These are phyloP conservation scores for Coniochaeta hoffmannii DNA, from an alignment of 2,329 filamentous ascomycete genomes.

Conservation along the genomic window DNA sequence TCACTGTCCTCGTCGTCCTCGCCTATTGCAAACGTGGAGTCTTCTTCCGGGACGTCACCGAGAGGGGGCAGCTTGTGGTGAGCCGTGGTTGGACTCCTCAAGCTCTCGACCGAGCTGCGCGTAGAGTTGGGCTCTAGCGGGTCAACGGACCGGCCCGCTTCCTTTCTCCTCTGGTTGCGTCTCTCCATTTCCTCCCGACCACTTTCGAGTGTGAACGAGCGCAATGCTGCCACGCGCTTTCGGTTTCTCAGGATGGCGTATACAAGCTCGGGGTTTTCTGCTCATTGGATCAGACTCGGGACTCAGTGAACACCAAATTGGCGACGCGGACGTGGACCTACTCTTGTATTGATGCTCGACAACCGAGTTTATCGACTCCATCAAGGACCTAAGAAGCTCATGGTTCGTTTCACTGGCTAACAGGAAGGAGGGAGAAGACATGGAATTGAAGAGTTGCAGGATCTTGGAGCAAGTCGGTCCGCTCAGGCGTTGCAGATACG, in stretches of 20 bases:
- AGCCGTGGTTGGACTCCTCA: slow-evolving; percentile 52
- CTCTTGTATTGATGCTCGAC: slow-evolving; percentile 80
- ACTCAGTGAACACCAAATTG: slow-evolving; percentile 14
- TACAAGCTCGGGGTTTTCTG: slow-evolving; percentile 75
- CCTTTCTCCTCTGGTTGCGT: slow-evolving; percentile 63
- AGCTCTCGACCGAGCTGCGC: slow-evolving; percentile 60
- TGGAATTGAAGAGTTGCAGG: slow-evolving; percentile 80
- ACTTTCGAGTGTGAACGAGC: slow-evolving; percentile 84
- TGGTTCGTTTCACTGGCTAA: slow-evolving; percentile 91
- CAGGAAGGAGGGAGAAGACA: slow-evolving; percentile 89
- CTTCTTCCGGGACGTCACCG: slow-evolving; percentile 68
- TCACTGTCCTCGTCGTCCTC: slow-evolving; percentile 61
- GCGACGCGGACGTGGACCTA: slow-evolving; percentile 31
- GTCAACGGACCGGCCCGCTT: slow-evolving; percentile 44
- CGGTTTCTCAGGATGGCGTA: slow-evolving; percentile 72
- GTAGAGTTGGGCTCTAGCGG: slow-evolving; percentile 39
- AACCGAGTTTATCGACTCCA: slow-evolving; percentile 85
- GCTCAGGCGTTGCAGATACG: slow-evolving; percentile 73
- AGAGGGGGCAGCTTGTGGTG: slow-evolving; percentile 48
- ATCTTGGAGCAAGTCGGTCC: slow-evolving; percentile 70
- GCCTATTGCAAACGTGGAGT: slow-evolving; percentile 79
- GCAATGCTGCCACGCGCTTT: slow-evolving; percentile 76
- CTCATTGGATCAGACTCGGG: slow-evolving; percentile 7
- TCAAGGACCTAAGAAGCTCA: slow-evolving; percentile 65
- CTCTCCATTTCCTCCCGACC: slow-evolving; percentile 87